Conservation (phyloP, 2,329 filamentous ascomycete genomes). For the Neofusicoccum sp. region DNA sequence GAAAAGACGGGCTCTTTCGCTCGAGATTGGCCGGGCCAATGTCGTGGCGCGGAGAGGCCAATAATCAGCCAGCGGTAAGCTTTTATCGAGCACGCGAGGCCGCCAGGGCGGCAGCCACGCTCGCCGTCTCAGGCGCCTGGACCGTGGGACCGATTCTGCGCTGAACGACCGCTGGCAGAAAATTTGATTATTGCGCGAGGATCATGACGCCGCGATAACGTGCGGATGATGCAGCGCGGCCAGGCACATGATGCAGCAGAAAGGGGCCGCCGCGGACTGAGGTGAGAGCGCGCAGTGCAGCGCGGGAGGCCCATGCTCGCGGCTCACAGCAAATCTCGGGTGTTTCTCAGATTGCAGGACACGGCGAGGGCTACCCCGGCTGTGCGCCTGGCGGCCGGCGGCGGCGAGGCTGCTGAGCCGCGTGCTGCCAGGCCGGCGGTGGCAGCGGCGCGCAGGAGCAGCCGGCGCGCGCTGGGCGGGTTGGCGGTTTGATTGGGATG, state of each 20-base stretch:
- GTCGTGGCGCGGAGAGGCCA: constrained; percentile 4
- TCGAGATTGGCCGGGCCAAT: neutral
- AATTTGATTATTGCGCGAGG: neutral
- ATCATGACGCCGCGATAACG: constrained; percentile 7
- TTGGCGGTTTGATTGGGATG: constrained; percentile 12
- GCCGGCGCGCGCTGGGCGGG: neutral
- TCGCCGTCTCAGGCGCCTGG: neutral
- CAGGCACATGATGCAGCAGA: constrained; percentile 8
- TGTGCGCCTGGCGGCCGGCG: neutral
- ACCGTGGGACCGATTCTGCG: neutral
- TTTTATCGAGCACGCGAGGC: neutral
- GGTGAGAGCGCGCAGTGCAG: constrained; percentile 2
- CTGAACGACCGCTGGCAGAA: neutral
- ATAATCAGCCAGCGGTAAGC: constrained; percentile 1
- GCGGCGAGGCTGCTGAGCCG: neutral
- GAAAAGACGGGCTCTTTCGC: neutral
- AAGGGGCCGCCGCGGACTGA: constrained; percentile 1
- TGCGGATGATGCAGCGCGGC: neutral
- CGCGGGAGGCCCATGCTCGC: neutral
- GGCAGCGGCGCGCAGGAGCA: neutral
- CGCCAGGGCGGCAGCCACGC: neutral
- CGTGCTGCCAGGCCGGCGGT: neutral
- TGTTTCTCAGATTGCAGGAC: constrained; percentile 13
- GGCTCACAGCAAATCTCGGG: constrained; percentile 12
- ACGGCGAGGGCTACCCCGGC: constrained; percentile 11